phyloP scores from a whole-genome alignment of 495 filamentous ascomycete species.

The Rhypophila decipiens region DNA sequence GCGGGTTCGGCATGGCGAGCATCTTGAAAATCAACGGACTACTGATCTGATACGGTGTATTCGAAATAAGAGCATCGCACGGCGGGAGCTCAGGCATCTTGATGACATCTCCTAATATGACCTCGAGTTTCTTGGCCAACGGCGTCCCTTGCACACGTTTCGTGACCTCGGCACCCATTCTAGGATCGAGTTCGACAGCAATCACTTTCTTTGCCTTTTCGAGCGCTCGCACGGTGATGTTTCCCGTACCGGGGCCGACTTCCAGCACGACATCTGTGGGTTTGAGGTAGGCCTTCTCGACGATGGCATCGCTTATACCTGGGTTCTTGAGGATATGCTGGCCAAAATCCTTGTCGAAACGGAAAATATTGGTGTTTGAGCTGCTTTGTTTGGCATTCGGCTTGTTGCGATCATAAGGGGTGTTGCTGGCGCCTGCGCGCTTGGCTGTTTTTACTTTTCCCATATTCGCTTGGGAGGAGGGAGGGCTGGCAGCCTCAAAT shows the following conservation, averaged over 20 bases:
- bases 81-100: constrained; percentile 72
- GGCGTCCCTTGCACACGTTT: constrained; percentile 88
- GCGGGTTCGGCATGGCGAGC: constrained; percentile 63
- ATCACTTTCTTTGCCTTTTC: constrained; percentile 82
- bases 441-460: constrained; percentile 57
- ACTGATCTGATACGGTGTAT: constrained; percentile 93
- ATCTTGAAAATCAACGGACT: constrained; percentile 90
- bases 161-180: constrained; percentile 95
- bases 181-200: constrained; percentile 84
- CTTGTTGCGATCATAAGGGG: constrained; percentile 48
- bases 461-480: constrained; percentile 28
- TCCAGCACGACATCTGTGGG: constrained; percentile 67
- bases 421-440: constrained; percentile 46
- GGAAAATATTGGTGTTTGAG: constrained; percentile 75
- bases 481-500: background rate
- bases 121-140: constrained; percentile 69
- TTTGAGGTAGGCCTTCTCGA: constrained; percentile 79
- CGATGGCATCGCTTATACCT: constrained; percentile 76
- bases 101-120: constrained; percentile 88
- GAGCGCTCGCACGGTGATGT: constrained; percentile 76
- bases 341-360: constrained; percentile 51
- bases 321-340: constrained; percentile 97
- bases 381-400: constrained; percentile 5
- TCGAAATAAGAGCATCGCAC: constrained; percentile 88
- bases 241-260: constrained; percentile 34